Evolutionary conservation across 2,329 filamentous ascomycete species (phyloP).

Genomic region (Beauveria brongniartii): DNA sequence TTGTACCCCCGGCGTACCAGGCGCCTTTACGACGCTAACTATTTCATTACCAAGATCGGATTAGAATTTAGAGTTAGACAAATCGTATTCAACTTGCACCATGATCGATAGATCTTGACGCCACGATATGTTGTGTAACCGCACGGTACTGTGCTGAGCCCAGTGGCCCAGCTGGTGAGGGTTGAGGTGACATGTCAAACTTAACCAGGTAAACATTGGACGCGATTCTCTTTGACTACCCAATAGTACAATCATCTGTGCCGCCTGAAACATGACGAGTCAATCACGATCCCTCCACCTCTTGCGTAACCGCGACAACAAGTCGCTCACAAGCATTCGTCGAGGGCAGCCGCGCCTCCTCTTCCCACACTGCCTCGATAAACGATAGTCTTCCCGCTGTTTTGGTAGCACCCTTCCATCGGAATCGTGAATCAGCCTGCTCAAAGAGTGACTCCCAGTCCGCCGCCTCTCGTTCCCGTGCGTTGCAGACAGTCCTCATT

Average conservation of each 20-base stretch:
- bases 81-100: neutral
- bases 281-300: neutral
- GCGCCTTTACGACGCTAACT: neutral
- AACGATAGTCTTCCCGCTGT: constrained; percentile 26
- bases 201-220: neutral
- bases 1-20: neutral
- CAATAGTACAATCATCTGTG: neutral
- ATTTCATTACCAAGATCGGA: neutral
- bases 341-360: neutral
- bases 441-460: constrained; percentile 36
- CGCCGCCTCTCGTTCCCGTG: constrained; percentile 33
- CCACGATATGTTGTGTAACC: constrained; percentile 3
- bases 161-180: neutral
- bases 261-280: neutral
- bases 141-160: neutral
- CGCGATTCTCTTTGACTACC: neutral
- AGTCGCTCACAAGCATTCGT: neutral
- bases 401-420: constrained; percentile 24
- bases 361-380: constrained; percentile 27
- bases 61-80: neutral
- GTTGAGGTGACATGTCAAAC: neutral
- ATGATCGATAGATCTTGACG: neutral
- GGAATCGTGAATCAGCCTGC: constrained; percentile 29
- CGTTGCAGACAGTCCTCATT: constrained; percentile 39
- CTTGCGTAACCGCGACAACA: constrained; percentile 6